Base-by-base conservation (phyloP, 805 yeast species). In the Hanseniaspora osmophila region DNA sequence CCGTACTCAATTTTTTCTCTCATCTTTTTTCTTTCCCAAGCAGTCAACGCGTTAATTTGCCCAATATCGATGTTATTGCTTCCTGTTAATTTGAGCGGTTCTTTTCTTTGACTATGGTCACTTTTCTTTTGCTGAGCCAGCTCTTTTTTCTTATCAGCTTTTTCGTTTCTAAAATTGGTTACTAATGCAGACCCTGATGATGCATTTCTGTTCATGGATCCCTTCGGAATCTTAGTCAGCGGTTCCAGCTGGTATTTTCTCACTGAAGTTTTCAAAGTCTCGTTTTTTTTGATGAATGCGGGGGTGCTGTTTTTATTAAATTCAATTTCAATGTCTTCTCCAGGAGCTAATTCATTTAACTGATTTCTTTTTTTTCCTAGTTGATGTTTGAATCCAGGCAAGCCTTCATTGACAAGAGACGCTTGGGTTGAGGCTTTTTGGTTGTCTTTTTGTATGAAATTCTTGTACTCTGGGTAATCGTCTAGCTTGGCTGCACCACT, bases 201-300 rank as follows among this genome's bases (percentile, higher is more conserved):
- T 0, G 96, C 96, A 10, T 83, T 81, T 51, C 90, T 67, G 46
- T 72, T 72, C 62, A 87, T 60, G 0, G 92, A 75, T 0, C 95
- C 95, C 50, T 82, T 87, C 0, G 94, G 90, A 33, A 78, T 74
- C 50, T 74, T 78, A 9, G 75, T 70, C n/a, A 81, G 71, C 48
- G 72, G 68, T 30, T 79, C 69, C 3, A 84, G 79, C 18, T 68
- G 64, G n/a, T 65, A 67, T 58, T 52, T 68, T 53, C 51, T 60
- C 37, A 56, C 40, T 13, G 43, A 41, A 5, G 16, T 37, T 33
- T 50, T 45, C 12, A 41, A 32, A 9, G 32, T 27, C 10, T 37
- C 10, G 44, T 48, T 44, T 59, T 56, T 0, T 47, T 73, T 68
- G 46, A 88, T 62, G 57, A 88, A 88, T 2, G 73, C 69, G 0